These are phyloP conservation scores for Aspergillus cavernicola DNA, from an alignment of 495 filamentous ascomycete genomes.

Conservation along the genomic window DNA sequence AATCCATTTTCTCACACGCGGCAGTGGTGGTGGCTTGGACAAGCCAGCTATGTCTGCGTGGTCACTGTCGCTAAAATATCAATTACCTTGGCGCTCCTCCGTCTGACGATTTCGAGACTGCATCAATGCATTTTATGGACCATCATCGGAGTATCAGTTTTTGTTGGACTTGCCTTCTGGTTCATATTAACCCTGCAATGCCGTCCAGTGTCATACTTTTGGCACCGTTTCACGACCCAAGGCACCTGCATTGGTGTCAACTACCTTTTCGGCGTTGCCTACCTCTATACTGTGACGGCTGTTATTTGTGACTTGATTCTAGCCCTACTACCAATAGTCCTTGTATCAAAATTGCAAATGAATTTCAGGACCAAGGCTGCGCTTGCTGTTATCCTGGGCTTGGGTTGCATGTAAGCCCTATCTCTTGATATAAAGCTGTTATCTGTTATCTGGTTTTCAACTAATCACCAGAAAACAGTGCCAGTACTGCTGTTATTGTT, in stretches of 20 bases:
- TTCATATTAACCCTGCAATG: conserved; percentile 29
- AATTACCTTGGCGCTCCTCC: conserved; percentile 35
- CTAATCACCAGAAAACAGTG: conserved; percentile 10
- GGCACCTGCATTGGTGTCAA: conserved; percentile 20
- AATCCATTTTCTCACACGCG: too few species aligned
- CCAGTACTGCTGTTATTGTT: conserved; percentile 26
- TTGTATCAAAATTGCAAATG: conserved; percentile 29
- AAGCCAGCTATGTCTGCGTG: conserved; percentile 30
- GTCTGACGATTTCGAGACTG: conserved; percentile 22
- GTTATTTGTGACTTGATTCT: conserved; percentile 30
- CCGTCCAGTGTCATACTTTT: conserved; percentile 29
- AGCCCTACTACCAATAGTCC: conserved; percentile 23
- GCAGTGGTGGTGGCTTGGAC: conserved; percentile 25
- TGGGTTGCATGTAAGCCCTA: conserved; percentile 26
- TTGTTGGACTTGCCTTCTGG: conserved; percentile 20
- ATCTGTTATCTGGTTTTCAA: neutral
- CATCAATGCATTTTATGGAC: conserved; percentile 28
- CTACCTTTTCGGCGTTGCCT: conserved; percentile 18
- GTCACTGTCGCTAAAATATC: conserved; percentile 29
- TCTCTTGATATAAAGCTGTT: too few species aligned
- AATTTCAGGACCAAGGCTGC: conserved; percentile 24
- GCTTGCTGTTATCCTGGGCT: conserved; percentile 23
- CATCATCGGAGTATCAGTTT: conserved; percentile 12
- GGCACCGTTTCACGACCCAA: conserved; percentile 13
- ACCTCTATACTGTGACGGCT: conserved; percentile 29